Percentiles rank a stretch among this genome's conserved stretches.
Evolutionary conservation across 2,329 filamentous ascomycete genomes (phyloP).

Genomic region (Neophaeococcomyces mojaviensis): DNA sequence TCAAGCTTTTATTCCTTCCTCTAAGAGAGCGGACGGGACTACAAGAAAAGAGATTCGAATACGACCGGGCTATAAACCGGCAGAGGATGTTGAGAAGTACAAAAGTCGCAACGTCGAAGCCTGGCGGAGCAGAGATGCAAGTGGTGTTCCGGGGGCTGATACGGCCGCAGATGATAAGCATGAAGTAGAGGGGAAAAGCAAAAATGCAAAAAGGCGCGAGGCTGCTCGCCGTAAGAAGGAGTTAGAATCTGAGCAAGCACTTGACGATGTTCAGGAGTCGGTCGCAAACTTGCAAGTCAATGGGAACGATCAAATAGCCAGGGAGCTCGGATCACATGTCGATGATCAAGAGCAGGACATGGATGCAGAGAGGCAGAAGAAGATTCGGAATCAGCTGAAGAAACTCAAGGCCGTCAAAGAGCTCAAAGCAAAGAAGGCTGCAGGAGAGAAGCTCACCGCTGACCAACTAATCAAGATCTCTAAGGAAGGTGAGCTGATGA

Average conservation of each 20-base stretch:
- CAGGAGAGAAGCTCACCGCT: slow-evolving; percentile 72
- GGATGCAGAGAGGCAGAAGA: slow-evolving; percentile 80
- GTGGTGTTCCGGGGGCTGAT: slow-evolving; percentile 68
- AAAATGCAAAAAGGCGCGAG: slow-evolving; percentile 77
- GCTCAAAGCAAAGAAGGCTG: slow-evolving; percentile 82
- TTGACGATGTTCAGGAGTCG: slow-evolving; percentile 16
- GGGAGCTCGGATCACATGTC: background rate
- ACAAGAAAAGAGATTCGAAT: slow-evolving; percentile 93
- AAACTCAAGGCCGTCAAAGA: slow-evolving; percentile 92
- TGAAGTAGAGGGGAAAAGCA: slow-evolving; percentile 56
- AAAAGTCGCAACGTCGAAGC: slow-evolving; percentile 83
- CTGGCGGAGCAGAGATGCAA: slow-evolving; percentile 67
- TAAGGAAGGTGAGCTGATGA: slow-evolving; percentile 87
- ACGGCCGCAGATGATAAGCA: slow-evolving; percentile 41
- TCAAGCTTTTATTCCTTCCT: slow-evolving; percentile 82
- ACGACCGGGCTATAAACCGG: slow-evolving; percentile 83
- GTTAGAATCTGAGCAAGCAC: slow-evolving; percentile 34
- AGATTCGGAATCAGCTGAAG: slow-evolving; percentile 83
- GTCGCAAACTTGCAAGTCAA: slow-evolving; percentile 1
- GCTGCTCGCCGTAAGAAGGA: slow-evolving; percentile 51
- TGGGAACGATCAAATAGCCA: slow-evolving; percentile 13
- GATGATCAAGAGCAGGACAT: slow-evolving; percentile 44
- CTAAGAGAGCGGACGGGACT: slow-evolving; percentile 75
- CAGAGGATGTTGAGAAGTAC: slow-evolving; percentile 93
- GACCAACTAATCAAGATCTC: slow-evolving; percentile 98